A percentile compares a stretch with the other conserved stretches of the same genome.
Conservation (phyloP, 768 basidiomycete genomes). For the Boletus speciosus region DNA sequence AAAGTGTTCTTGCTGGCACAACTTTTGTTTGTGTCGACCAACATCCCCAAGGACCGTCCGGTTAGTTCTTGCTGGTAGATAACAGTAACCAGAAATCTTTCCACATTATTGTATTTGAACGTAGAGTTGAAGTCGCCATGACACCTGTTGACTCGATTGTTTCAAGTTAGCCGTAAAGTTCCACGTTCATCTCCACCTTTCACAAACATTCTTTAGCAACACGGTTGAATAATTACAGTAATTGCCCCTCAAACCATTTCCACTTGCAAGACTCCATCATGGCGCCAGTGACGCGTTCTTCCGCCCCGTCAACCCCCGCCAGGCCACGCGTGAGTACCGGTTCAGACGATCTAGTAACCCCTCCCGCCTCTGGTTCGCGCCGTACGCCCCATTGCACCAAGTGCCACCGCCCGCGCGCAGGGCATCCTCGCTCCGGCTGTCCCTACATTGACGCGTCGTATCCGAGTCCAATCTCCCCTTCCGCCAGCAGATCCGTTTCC, state of each 20-base stretch:
- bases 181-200: not conserved
- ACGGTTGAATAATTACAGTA: not conserved
- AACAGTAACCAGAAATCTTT: not conserved
- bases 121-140: not conserved
- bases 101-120: not conserved
- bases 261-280: constrained; percentile 8
- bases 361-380: constrained; percentile 42
- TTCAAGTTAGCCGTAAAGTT: not conserved
- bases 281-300: constrained; percentile 29
- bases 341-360: constrained; percentile 14
- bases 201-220: not conserved
- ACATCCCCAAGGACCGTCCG: too few relatives aligned
- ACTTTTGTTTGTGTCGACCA: too few relatives aligned
- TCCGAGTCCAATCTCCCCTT: constrained; percentile 14
- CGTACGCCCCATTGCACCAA: constrained; percentile 53
- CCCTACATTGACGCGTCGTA: constrained; percentile 38
- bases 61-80: not conserved
- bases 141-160: not conserved
- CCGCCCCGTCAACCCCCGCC: constrained; percentile 30
- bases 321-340: constrained; percentile 13
- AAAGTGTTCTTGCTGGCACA: not conserved
- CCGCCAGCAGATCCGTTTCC: constrained; percentile 5
- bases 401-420: constrained; percentile 51
- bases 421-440: constrained; percentile 64
- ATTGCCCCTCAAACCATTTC: not conserved